Percentiles rank a stretch among this genome's conserved stretches.
Evolutionary conservation across 2,329 filamentous ascomycete genomes (phyloP).

Genomic region (Fusarium robinianum): DNA sequence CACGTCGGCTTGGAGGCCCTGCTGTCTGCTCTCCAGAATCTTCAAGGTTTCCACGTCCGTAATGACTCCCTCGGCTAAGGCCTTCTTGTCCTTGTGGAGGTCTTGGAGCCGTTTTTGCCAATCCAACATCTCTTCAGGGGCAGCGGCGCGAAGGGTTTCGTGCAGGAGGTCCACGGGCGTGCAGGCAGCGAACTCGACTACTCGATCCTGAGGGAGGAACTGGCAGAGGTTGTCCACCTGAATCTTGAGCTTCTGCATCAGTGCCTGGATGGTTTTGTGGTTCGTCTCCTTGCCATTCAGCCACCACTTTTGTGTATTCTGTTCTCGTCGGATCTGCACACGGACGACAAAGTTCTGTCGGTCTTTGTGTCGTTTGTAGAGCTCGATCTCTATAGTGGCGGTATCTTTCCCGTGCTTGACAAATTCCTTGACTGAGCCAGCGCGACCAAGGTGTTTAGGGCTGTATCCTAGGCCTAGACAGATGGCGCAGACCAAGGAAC

Average conservation of each 20-base stretch:
- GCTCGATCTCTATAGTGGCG: conserved; percentile 88
- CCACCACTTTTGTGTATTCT: conserved; percentile 79
- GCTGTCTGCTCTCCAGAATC: conserved; percentile 73
- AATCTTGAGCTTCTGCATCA: conserved; percentile 77
- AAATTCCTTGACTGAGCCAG: conserved; percentile 83
- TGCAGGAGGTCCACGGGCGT: conserved; percentile 79
- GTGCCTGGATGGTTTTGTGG: conserved; percentile 66
- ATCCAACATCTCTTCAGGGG: conserved; percentile 75
- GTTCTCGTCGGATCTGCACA: conserved; percentile 78
- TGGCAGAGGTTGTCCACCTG: conserved; percentile 98
- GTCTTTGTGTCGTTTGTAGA: conserved; percentile 67
- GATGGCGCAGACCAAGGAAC: conserved; percentile 94
- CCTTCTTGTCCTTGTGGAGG: conserved; percentile 70
- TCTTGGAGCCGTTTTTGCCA: conserved; percentile 77
- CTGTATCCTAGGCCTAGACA: conserved; percentile 89
- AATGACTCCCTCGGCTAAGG: conserved; percentile 60
- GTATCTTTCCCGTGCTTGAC: conserved; percentile 84
- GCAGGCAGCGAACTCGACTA: conserved; percentile 88
- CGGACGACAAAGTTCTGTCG: conserved; percentile 72
- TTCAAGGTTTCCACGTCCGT: conserved; percentile 65
- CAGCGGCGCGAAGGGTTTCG: conserved; percentile 87
- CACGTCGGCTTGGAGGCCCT: conserved; percentile 77
- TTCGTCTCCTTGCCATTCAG: conserved; percentile 69
- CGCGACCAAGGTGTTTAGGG: conserved; percentile 80
- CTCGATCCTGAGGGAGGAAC: conserved; percentile 93